Evolutionary conservation across 345 rosid species (phyloP), one percentile per base, ranked within the genome.

Genomic region (Gossypium sturtianum): DNA sequence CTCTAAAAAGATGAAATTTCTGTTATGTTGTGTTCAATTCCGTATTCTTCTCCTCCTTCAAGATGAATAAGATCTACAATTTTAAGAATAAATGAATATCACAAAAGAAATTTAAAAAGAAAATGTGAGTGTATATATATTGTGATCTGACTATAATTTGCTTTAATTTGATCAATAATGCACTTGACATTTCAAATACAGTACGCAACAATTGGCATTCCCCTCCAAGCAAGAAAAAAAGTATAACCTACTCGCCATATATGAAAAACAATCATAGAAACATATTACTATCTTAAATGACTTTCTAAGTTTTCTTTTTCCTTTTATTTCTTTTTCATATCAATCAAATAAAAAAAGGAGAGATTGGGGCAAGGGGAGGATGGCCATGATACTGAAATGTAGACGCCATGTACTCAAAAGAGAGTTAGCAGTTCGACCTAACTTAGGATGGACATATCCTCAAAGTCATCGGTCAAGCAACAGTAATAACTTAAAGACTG

Each of bases 21-120:
- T 19, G 57, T 63, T 52, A 43, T 73, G 74, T 9, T 73, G 72
- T 9, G 52, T 73, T 66, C 16, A 9, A 72, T 38, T 68, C 17
- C 49, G n/a, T 29, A 48, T 34, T 38, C 29, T 48, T 71, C 63
- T 47, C 69, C 70, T 29, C 27, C 58, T 53, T 22, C 49, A 10
- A 11, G 53, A 27, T 9, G 45, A 59, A 34, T 34, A 52, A 12
- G 11, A 59, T 29, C 17, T 52, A 63, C 45, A 56, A 54, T 25
- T 20, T 20, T 20, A 56, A 19, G 60, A 19, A 56, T 2, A 56
- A 71, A 20, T 54, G 65, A 41, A 54, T 20, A 71, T 7, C 34
- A 67, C 16, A 70, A 45, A 16, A 9, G 12, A 29, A 10, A 57
- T 20, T 34, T 4, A 22, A 0, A 19, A 7, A 43, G 10, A 5